phyloP scores from a whole-genome alignment of 2,329 filamentous ascomycete genomes.

The Fusarium agapanthi region DNA sequence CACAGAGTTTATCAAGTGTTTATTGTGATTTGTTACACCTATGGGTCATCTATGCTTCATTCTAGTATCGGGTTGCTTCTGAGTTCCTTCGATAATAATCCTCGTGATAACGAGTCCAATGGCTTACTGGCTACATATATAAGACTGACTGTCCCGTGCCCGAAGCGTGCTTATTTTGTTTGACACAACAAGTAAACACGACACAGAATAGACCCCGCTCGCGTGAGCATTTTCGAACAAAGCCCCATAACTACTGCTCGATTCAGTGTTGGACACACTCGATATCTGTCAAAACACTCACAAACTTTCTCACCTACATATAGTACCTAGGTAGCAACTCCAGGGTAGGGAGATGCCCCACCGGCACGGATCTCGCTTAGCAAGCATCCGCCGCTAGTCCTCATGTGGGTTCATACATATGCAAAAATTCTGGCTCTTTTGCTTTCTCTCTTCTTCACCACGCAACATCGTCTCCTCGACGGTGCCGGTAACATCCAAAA shows the following conservation, averaged over 20 bases:
- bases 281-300: background rate
- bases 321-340: background rate
- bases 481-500: slow-evolving; percentile 37
- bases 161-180: background rate
- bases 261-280: background rate
- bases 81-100: background rate
- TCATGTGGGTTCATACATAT: slow-evolving; percentile 3
- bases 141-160: background rate
- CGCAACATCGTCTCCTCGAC: slow-evolving; percentile 46
- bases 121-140: background rate
- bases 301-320: background rate
- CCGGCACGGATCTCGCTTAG: slow-evolving; percentile 11
- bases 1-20: background rate
- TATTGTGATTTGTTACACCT: background rate
- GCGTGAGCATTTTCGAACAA: slow-evolving; percentile 15
- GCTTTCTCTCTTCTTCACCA: slow-evolving; percentile 35
- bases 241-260: background rate
- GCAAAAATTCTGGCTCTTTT: slow-evolving; percentile 14
- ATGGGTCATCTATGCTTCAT: background rate
- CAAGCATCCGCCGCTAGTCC: slow-evolving; percentile 10
- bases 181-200: background rate
- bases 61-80: background rate
- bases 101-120: background rate
- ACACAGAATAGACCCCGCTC: background rate
- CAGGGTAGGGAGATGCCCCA: background rate